Percentiles rank a stretch among this genome's conserved stretches.
Evolutionary conservation across 2,329 filamentous ascomycete genomes (phyloP).

Genomic region (Aspergillus cejpii): DNA sequence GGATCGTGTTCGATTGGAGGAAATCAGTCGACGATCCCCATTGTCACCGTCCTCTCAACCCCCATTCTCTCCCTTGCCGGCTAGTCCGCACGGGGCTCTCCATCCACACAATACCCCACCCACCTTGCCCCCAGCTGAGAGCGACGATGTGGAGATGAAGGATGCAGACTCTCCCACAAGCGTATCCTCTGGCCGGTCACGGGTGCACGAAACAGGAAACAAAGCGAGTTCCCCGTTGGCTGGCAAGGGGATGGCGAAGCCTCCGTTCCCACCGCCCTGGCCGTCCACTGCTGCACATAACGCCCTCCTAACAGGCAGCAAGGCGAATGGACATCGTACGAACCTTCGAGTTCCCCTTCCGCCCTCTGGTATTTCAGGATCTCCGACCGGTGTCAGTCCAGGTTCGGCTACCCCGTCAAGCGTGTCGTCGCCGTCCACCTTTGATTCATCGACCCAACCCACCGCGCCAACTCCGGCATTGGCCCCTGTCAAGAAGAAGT

Average conservation of each 20-base stretch:
- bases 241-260: conserved; percentile 16
- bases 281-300: conserved; percentile 37
- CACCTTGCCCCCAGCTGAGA: conserved; percentile 8
- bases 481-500: conserved; percentile 47
- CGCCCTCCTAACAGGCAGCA: conserved; percentile 24
- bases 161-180: conserved; percentile 31
- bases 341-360: conserved; percentile 29
- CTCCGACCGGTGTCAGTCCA: conserved; percentile 25
- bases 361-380: conserved; percentile 14
- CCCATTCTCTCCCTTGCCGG: conserved; percentile 10
- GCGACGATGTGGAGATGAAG: conserved; percentile 44
- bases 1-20: conserved; percentile 35
- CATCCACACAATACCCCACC: conserved; percentile 9
- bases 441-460: conserved; percentile 23
- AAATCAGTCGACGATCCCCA: conserved; percentile 19
- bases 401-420: conserved; percentile 27
- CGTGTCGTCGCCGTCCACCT: conserved; percentile 23
- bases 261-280: conserved; percentile 27
- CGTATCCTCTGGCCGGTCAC: conserved; percentile 12
- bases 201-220: conserved; percentile 6
- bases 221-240: neutral
- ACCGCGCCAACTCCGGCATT: conserved; percentile 30
- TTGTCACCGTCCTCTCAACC: conserved; percentile 14
- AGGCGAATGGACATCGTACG: conserved; percentile 13
- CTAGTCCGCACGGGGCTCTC: conserved; percentile 9